Conservation (phyloP, 805 yeast species). For the Novakomyces olei region DNA sequence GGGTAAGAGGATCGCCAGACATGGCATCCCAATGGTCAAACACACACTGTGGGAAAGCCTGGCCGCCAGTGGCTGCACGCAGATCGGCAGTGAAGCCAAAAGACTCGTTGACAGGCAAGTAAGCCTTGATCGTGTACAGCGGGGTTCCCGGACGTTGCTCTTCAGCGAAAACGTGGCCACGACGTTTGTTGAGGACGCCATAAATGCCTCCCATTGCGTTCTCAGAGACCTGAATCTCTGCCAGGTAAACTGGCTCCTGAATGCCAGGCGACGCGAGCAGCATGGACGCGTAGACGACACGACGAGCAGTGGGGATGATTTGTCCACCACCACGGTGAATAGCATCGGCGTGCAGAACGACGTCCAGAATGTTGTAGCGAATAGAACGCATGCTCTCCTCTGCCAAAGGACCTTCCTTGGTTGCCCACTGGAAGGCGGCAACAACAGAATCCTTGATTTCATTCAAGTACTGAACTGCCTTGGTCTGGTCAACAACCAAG, state of each 20-base stretch:
- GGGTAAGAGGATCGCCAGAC: constrained; percentile 82
- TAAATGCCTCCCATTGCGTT: constrained; percentile 99
- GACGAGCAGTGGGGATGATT: constrained; percentile 99
- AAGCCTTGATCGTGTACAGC: constrained; percentile 97
- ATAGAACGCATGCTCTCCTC: constrained; percentile 93
- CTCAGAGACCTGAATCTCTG: constrained; percentile 99
- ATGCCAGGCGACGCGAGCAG: constrained; percentile 96
- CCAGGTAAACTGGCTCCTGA: constrained; percentile 98
- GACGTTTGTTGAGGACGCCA: constrained; percentile 90
- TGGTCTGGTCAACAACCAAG: constrained; percentile 96
- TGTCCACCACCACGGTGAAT: constrained; percentile 99
- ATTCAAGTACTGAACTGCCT: constrained; percentile 97
- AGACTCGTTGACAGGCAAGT: constrained; percentile 99
- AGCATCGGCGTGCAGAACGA: constrained; percentile 98
- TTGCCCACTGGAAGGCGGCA: constrained; percentile 99
- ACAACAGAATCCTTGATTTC: constrained; percentile 99
- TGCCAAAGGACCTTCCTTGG: constrained; percentile 97
- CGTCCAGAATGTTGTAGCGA: constrained; percentile 96
- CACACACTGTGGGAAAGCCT: constrained; percentile 99
- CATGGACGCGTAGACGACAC: constrained; percentile 96
- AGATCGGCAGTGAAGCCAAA: constrained; percentile 99
- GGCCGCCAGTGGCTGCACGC: constrained; percentile 99
- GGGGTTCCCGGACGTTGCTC: constrained; percentile 99
- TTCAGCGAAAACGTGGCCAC: constrained; percentile 98
- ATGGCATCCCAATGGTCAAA: constrained; percentile 95